Evolutionary conservation across 306 rosid genomes (phyloP).

Genomic region (Medicago lupulina): DNA sequence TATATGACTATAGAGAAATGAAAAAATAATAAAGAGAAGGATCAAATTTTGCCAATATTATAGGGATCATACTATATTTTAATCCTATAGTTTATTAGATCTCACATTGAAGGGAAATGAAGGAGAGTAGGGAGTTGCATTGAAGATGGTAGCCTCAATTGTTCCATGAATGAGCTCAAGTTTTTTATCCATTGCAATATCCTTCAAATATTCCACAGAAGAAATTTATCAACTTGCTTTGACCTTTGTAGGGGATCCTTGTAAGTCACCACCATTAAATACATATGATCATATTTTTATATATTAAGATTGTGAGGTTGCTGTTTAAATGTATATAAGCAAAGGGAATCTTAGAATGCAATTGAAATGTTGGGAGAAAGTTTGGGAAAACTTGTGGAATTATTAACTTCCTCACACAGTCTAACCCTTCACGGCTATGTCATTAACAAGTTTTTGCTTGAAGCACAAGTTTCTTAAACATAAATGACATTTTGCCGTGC

Average conservation of each 20-base stretch:
- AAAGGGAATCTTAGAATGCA: slow-evolving; percentile 61
- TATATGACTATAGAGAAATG: neutral
- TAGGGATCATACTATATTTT: neutral
- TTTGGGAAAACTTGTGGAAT: slow-evolving; percentile 75
- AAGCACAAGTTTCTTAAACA: slow-evolving; percentile 62
- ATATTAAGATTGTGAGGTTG: slow-evolving; percentile 43
- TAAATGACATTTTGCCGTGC: slow-evolving; percentile 49
- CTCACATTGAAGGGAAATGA: slow-evolving; percentile 79
- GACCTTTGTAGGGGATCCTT: slow-evolving; percentile 17
- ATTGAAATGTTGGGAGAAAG: slow-evolving; percentile 48
- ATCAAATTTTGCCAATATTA: neutral
- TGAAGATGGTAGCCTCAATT: slow-evolving; percentile 87
- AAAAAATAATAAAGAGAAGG: neutral
- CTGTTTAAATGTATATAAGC: slow-evolving; percentile 36
- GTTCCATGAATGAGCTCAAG: slow-evolving; percentile 80
- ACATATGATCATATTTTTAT: slow-evolving; percentile 2
- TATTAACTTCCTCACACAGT: slow-evolving; percentile 50
- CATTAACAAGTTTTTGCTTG: slow-evolving; percentile 58
- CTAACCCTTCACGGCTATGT: slow-evolving; percentile 52
- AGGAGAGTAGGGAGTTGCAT: slow-evolving; percentile 74
- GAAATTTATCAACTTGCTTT: slow-evolving; percentile 13
- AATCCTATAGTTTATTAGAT: slow-evolving; percentile 12
- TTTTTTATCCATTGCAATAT: slow-evolving; percentile 59
- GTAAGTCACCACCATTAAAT: slow-evolving; percentile 26
- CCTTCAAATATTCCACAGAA: slow-evolving; percentile 34